Evolutionary conservation across 73 alveolate genomes (phyloP), one percentile per base, ranked within the genome.

Genomic region (Paramecium primaurelia): DNA sequence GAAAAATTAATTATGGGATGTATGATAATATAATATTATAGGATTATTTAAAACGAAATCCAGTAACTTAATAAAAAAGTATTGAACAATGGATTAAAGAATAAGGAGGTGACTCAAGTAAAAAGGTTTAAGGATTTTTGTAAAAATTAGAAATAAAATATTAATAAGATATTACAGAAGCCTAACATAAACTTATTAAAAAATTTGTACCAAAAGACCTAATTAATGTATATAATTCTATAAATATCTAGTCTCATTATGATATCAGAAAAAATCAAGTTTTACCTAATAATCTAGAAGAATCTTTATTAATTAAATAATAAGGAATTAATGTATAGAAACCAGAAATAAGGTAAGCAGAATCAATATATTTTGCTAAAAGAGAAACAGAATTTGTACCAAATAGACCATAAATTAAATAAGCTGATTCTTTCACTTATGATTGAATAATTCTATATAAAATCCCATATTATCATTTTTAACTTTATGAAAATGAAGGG

Each of bases 41-140:
- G 69, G 69, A 87, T 40, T 87, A 60, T 87, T 58, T 26, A 25
- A 59, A 86, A 60, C 14, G 88, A 64, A 87, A 87, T 60, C 93
- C 93, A 4, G 87, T 87, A 8, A 87, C 93, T 18, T 38, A 58
- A 44, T 38, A 64, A 58, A 87, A 87, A 44, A 71, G 88, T 36
- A 87, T 87, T 16, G 93, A 87, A 8, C 80, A 87, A 68, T 87
- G 93, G 93, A 64, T 77, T n/a, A 68, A 87, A 9, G 84, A 68
- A 68, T 68, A 32, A 28, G 40, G 47, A 26, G 40, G 47, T 8
- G 84, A 68, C 26, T 10, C 28, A 25, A 34, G 11, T 68, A 11
- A 26, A 68, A 12, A 32, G 3, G 28, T 68, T 28, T 11, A 68
- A 68, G 84, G 47, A 68, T 68, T 34, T 7, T 18, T 54, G 22